These are phyloP conservation scores for Lagenidium sp. DNA, from an alignment of 352 stramenopile genomes.

Conservation along the genomic window DNA sequence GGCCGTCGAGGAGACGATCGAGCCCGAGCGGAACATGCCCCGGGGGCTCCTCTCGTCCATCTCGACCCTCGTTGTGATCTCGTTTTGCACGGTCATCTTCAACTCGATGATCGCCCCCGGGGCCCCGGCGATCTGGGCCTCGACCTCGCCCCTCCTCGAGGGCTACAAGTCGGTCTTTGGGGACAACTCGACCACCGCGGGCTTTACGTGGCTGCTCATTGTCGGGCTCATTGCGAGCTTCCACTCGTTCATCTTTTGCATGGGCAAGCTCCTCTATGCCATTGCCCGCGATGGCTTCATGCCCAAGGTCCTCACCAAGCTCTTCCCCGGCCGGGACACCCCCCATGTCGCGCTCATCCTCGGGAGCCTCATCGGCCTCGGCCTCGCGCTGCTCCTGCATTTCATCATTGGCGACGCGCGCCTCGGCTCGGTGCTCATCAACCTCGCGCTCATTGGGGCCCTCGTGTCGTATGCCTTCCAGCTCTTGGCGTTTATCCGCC, in stretches of 20 bases:
- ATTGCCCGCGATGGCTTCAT: slow-evolving; percentile 58
- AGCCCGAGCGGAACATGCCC: slow-evolving; percentile 62
- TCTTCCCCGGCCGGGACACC: slow-evolving; percentile 29
- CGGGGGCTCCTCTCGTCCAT: slow-evolving; percentile 48
- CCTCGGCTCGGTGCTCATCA: slow-evolving; percentile 56
- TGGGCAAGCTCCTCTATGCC: slow-evolving; percentile 46
- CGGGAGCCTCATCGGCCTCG: slow-evolving; percentile 25
- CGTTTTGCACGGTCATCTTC: slow-evolving; percentile 46
- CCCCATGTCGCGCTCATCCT: slow-evolving; percentile 33
- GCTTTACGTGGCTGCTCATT: slow-evolving; percentile 57
- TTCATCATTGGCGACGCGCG: slow-evolving; percentile 48
- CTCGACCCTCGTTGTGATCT: slow-evolving; percentile 31
- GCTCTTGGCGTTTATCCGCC: slow-evolving; percentile 46
- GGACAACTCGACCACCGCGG: slow-evolving; percentile 42
- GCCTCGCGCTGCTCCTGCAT: slow-evolving; percentile 39
- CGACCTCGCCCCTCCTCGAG: slow-evolving; percentile 32
- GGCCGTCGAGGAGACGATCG: slow-evolving; percentile 60
- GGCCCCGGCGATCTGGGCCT: slow-evolving; percentile 21
- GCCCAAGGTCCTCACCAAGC: slow-evolving; percentile 39
- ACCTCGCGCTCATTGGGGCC: slow-evolving; percentile 44
- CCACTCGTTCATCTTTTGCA: slow-evolving; percentile 70
- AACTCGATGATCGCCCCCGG: slow-evolving; percentile 46
- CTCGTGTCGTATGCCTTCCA: slow-evolving; percentile 65
- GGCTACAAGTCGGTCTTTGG: slow-evolving; percentile 71
- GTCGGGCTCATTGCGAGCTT: slow-evolving; percentile 49